These are phyloP conservation scores for Leccinum aurantiacum DNA, from an alignment of 768 basidiomycete genomes.

Conservation along the genomic window DNA sequence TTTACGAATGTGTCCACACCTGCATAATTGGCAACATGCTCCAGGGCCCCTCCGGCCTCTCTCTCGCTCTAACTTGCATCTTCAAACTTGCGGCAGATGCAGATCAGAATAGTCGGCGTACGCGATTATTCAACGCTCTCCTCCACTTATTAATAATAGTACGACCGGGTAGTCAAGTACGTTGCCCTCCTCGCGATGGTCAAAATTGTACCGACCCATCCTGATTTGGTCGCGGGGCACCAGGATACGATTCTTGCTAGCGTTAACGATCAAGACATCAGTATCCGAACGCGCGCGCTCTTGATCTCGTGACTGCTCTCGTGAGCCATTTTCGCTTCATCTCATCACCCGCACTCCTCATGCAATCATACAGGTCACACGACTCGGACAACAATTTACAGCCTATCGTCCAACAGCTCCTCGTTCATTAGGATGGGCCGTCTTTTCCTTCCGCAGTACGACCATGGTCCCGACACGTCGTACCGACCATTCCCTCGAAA, in stretches of 20 bases:
- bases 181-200: slow-evolving; percentile 93
- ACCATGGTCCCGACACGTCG: slow-evolving; percentile 51
- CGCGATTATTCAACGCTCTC: slow-evolving; percentile 12
- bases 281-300: slow-evolving; percentile 93
- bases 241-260: slow-evolving; percentile 89
- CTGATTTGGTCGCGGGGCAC: slow-evolving; percentile 86
- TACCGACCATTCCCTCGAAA: slow-evolving; percentile 39
- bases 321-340: slow-evolving; percentile 41
- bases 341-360: neutral
- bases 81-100: slow-evolving; percentile 89
- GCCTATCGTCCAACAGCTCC: slow-evolving; percentile 84
- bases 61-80: slow-evolving; percentile 84
- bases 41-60: slow-evolving; percentile 69
- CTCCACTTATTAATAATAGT: slow-evolving; percentile 18
- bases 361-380: slow-evolving; percentile 59
- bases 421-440: slow-evolving; percentile 60
- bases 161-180: slow-evolving; percentile 78
- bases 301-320: slow-evolving; percentile 93
- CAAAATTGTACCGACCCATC: slow-evolving; percentile 92
- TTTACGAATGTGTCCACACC: slow-evolving; percentile 98
- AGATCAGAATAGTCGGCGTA: slow-evolving; percentile 88
- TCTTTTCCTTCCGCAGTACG: slow-evolving; percentile 57
- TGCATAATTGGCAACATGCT: slow-evolving; percentile 98
- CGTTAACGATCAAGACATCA: slow-evolving; percentile 90
- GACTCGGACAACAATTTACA: slow-evolving; percentile 79